Conservation (phyloP, 2,329 filamentous ascomycete species). For the Colletotrichum higginsianum region DNA sequence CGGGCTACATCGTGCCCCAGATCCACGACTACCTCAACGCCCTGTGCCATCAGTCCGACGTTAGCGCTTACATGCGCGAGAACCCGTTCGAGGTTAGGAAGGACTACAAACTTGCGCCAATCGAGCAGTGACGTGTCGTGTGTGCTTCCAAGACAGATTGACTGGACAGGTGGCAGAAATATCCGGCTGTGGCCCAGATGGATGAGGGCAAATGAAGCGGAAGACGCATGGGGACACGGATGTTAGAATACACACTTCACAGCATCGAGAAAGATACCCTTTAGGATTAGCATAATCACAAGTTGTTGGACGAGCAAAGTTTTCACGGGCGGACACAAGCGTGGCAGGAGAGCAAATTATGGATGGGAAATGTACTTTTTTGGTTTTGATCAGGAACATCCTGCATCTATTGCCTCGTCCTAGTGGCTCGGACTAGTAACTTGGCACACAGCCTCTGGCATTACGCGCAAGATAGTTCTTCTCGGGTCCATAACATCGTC, state of each 20-base stretch:
- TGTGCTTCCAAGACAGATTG: not conserved
- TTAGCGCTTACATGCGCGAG: constrained; percentile 72
- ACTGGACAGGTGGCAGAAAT: not conserved
- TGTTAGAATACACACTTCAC: not conserved
- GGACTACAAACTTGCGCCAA: constrained; percentile 39
- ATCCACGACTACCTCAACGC: constrained; percentile 75
- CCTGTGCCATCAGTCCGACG: constrained; percentile 68
- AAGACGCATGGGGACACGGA: not conserved
- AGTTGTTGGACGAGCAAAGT: too few species aligned
- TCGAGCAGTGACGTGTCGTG: not conserved
- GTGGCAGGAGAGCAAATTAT: too few species aligned
- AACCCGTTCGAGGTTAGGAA: constrained; percentile 63
- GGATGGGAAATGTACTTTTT: constrained; percentile 15
- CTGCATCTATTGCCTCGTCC: constrained; percentile 40
- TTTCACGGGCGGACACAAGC: too few species aligned
- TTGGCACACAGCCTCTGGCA: constrained; percentile 38
- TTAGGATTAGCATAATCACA: constrained; percentile 4
- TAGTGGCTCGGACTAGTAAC: constrained; percentile 32
- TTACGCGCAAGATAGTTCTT: constrained; percentile 41
- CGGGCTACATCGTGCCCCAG: constrained; percentile 64
- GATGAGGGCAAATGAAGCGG: not conserved
- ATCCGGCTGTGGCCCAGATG: not conserved
- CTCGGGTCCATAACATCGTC: constrained; percentile 42
- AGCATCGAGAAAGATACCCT: constrained; percentile 40
- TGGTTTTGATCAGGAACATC: constrained; percentile 37